These are phyloP conservation scores for Leishmania tarentolae DNA, from an alignment of 208 protist species.

Conservation along the genomic window DNA sequence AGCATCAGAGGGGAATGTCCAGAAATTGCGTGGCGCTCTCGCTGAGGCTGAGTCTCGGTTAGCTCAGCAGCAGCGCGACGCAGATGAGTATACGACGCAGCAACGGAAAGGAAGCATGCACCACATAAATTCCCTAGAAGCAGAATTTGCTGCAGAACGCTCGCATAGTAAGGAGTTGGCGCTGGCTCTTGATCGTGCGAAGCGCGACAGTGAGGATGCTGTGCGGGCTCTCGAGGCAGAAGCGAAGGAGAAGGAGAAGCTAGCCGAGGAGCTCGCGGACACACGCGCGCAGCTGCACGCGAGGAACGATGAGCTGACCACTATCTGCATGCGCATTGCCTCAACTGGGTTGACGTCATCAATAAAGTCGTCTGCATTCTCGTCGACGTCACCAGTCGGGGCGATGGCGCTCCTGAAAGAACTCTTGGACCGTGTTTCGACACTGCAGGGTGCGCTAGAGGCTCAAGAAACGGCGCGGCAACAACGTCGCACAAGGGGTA, in stretches of 20 bases:
- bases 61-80: slow-evolving; percentile 5
- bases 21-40: slow-evolving; percentile 7
- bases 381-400: neutral
- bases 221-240: neutral
- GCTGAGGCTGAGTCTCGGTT: slow-evolving; percentile 8
- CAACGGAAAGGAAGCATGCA: neutral
- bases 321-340: slow-evolving; percentile 5
- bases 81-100: neutral
- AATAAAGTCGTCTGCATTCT: neutral
- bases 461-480: neutral
- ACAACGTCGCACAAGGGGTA: neutral
- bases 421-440: neutral
- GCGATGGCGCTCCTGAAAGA: slow-evolving; percentile 10
- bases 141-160: slow-evolving; percentile 2
- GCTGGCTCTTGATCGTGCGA: neutral
- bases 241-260: neutral
- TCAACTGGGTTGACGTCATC: slow-evolving; percentile 1
- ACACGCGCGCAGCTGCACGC: slow-evolving; percentile 6
- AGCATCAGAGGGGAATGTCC: neutral
- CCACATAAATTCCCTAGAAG: slow-evolving; percentile 5
- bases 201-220: neutral
- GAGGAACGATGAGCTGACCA: neutral
- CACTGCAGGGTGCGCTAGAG: slow-evolving; percentile 8
- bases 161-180: slow-evolving; percentile 1
- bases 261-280: neutral